These are phyloP conservation scores for Crucibulum laeve DNA, from an alignment of 768 basidiomycete genomes.

Conservation along the genomic window DNA sequence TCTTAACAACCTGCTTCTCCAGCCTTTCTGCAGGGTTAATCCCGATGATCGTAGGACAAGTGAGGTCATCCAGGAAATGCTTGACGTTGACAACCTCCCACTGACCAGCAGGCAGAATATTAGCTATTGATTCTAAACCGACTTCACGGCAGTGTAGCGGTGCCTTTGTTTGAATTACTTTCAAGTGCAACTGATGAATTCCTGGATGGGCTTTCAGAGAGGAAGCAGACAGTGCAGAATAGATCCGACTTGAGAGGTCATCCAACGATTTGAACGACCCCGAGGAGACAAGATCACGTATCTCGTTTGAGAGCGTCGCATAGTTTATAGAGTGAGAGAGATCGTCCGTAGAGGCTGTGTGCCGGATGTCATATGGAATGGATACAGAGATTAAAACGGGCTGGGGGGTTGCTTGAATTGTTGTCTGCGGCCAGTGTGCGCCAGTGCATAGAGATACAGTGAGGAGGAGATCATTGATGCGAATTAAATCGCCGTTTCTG, in stretches of 20 bases:
- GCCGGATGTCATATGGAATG: conserved; percentile 45
- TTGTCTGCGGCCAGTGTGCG: conserved; percentile 39
- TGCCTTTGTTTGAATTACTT: conserved; percentile 43
- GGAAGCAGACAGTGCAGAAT: conserved; percentile 28
- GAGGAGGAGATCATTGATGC: conserved; percentile 45
- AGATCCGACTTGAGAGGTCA: conserved; percentile 37
- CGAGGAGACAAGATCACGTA: conserved; percentile 22
- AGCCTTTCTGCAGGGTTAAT: conserved; percentile 62
- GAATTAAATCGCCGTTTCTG: conserved; percentile 35
- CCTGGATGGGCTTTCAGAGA: conserved; percentile 21
- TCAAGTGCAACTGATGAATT: conserved; percentile 32
- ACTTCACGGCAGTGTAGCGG: conserved; percentile 46
- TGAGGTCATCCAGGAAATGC: conserved; percentile 33
- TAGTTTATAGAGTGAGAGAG: conserved; percentile 64
- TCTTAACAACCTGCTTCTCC: conserved; percentile 56
- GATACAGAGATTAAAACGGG: conserved; percentile 49
- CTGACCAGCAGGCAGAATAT: conserved; percentile 7
- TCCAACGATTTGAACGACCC: conserved; percentile 39
- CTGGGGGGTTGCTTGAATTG: conserved; percentile 34
- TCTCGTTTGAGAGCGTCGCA: conserved; percentile 33
- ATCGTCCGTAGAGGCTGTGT: conserved; percentile 49
- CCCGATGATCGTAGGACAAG: conserved; percentile 57
- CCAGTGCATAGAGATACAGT: conserved; percentile 34
- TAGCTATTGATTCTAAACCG: conserved; percentile 32
- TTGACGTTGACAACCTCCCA: conserved; percentile 16